phyloP scores from a whole-genome alignment of 768 basidiomycete genomes.

The Boletus edulis region DNA sequence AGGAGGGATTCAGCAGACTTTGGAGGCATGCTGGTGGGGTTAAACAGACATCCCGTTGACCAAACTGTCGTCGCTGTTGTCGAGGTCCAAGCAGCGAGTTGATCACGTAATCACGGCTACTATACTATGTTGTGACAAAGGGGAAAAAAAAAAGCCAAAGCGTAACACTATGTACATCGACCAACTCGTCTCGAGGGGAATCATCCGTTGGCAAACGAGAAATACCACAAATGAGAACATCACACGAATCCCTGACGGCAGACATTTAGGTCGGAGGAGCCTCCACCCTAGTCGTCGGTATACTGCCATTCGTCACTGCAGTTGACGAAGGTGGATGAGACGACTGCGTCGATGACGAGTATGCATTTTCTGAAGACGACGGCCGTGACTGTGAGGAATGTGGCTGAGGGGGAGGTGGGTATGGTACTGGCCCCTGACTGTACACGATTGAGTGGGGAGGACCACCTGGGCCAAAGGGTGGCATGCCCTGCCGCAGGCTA shows the following conservation, averaged over 20 bases:
- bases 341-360: conserved; percentile 39
- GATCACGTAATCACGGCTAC: conserved; percentile 25
- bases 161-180: conserved; percentile 31
- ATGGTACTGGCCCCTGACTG: conserved; percentile 46
- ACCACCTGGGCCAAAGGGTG: conserved; percentile 48
- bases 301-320: conserved; percentile 39
- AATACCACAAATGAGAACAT: conserved; percentile 14
- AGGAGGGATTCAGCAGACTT: conserved; percentile 49
- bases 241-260: conserved; percentile 14
- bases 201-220: conserved; percentile 26
- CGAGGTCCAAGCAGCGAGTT: conserved; percentile 5
- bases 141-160: conserved; percentile 2
- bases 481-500: conserved; percentile 54
- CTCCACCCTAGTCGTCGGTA: conserved; percentile 42
- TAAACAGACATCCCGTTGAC: not conserved
- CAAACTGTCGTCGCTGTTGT: not conserved
- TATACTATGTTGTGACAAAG: not conserved
- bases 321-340: conserved; percentile 28
- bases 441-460: conserved; percentile 52
- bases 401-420: conserved; percentile 41
- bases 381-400: conserved; percentile 49
- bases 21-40: conserved; percentile 23
- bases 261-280: conserved; percentile 35
- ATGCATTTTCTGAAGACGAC: conserved; percentile 60
- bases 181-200: conserved; percentile 17